phyloP scores from a whole-genome alignment of 176 grass and related monocot species.

The Hordeum marinum region DNA sequence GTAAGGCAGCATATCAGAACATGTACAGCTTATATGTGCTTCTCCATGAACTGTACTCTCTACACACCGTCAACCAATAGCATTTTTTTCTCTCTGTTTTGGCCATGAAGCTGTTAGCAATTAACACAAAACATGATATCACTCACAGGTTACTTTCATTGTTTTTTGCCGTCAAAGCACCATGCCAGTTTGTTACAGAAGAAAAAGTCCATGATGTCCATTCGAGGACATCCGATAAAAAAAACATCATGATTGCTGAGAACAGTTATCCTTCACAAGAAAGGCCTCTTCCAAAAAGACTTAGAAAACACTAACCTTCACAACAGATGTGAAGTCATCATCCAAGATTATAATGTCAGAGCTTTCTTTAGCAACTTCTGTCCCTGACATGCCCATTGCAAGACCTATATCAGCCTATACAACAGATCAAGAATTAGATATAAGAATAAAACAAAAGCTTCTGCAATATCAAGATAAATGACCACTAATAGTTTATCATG shows the following conservation, averaged over 20 bases:
- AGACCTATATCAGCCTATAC: constrained; percentile 94
- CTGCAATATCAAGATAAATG: constrained; percentile 12
- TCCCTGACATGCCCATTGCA: constrained; percentile 91
- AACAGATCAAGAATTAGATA: constrained; percentile 30
- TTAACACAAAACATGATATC: constrained; percentile 3
- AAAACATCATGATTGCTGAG: background rate
- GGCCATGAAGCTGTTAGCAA: background rate
- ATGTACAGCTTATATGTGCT: background rate
- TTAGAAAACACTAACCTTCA: constrained; percentile 65
- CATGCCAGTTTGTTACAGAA: background rate
- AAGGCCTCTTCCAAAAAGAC: background rate
- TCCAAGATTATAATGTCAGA: constrained; percentile 98
- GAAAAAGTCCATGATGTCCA: background rate
- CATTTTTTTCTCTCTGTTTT: background rate
- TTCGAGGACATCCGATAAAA: too few relatives aligned
- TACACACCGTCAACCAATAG: background rate
- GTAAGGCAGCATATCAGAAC: background rate
- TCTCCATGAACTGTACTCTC: background rate
- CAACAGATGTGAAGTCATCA: constrained; percentile 91
- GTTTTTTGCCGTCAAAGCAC: background rate
- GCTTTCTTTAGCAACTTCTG: constrained; percentile 99
- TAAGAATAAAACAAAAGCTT: constrained; percentile 3
- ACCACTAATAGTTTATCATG: background rate
- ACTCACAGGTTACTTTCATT: background rate
- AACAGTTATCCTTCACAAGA: constrained; percentile 1